Evolutionary conservation across 2,329 filamentous ascomycete species (phyloP).

Genomic region (Dothideomycetes sp.): DNA sequence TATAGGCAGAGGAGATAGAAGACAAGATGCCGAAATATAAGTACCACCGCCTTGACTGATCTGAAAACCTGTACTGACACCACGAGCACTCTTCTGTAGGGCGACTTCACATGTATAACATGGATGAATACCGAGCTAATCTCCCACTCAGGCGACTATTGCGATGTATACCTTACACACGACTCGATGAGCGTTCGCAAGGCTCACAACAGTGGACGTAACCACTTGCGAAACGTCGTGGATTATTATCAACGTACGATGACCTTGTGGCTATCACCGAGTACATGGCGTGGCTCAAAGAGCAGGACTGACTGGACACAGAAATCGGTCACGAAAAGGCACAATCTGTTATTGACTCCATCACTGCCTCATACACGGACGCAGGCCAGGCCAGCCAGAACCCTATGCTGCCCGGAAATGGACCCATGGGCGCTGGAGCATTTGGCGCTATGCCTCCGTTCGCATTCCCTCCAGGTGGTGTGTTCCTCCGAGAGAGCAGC

Average conservation of each 20-base stretch:
- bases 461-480: slow-evolving; percentile 47
- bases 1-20: background rate
- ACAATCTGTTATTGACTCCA: slow-evolving; percentile 95
- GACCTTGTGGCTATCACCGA: background rate
- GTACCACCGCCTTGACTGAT: slow-evolving; percentile 3
- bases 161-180: slow-evolving; percentile 99
- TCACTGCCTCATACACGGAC: slow-evolving; percentile 88
- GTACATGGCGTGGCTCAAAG: background rate
- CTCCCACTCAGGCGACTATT: slow-evolving; percentile 61
- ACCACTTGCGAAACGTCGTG: slow-evolving; percentile 93
- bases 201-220: slow-evolving; percentile 92
- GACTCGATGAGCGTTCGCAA: slow-evolving; percentile 99
- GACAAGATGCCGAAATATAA: slow-evolving; percentile 17
- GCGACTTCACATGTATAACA: background rate
- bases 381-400: slow-evolving; percentile 83
- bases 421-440: slow-evolving; percentile 37
- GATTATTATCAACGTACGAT: slow-evolving; percentile 88
- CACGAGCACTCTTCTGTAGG: slow-evolving; percentile 15
- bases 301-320: slow-evolving; percentile 24
- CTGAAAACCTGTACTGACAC: slow-evolving; percentile 9
- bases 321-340: slow-evolving; percentile 98
- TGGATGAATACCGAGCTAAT: background rate
- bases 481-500: slow-evolving; percentile 15
- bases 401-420: slow-evolving; percentile 54
- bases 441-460: slow-evolving; percentile 41